Base-by-base conservation (phyloP, 805 yeast genomes). In the Saccharomycopsis sp. region DNA sequence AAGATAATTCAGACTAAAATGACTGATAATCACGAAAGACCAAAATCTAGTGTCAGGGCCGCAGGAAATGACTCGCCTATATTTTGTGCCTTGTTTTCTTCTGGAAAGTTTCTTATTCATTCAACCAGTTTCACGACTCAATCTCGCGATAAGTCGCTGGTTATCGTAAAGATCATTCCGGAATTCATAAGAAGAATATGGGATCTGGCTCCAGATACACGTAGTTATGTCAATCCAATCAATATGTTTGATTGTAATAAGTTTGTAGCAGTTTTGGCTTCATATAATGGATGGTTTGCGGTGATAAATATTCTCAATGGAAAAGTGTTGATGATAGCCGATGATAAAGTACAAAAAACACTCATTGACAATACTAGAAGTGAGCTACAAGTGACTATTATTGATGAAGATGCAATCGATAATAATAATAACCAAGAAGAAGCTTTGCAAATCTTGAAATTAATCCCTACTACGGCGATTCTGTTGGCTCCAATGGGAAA, bases 201-300 rank as follows among this genome's bases (percentile, higher is more conserved):
- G 24, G 58, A 41, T 3, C 8, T 9, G 15, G 3, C 20, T 20
- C 56, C 53, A 35, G n/a, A 9, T 9, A 3, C 5, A 15, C 35
- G 24, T 2, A 35, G 19, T 41, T 19, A 34, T 5, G 20, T 57
- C 15, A 5, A 14, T 8, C 64, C 64, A 17, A 57, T 62, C 17
- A 19, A 34, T n/a, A 52, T 29, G 22, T 47, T 62, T 47, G 64
- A 62, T 47, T 47, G 50, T 22, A 62, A 59, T 35, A 56, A 34
- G 9, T 50, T 52, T 7, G 42, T 59, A n/a, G 14, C 57, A 20
- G 14, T 62, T 15, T 20, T 57, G 5, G 50, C 53, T 15, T 55
- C 59, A 15, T 59, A 57, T 44, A 57, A 62, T 52, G 64, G 64
- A 5, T 59, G 62, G 62, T 24, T 62, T 23, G 61, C 62, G 5